phyloP scores from a whole-genome alignment of 164 flowering plant genomes.

The Magnolia kwangsiensis region DNA sequence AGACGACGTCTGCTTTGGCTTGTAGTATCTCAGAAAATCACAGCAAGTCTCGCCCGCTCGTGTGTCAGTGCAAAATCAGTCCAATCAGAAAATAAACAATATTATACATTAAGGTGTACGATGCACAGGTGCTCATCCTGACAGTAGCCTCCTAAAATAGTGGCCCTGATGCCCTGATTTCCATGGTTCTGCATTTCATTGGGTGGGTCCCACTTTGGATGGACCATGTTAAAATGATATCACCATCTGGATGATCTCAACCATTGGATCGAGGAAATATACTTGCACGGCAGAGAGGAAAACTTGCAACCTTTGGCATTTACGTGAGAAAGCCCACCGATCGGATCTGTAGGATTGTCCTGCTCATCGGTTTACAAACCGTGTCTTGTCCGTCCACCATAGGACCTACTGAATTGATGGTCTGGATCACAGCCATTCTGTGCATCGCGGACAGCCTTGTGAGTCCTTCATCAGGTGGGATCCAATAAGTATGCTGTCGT shows the following conservation, averaged over 20 bases:
- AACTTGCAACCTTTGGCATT: too few species aligned
- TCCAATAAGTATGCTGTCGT: too few species aligned
- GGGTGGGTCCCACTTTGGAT: too few species aligned
- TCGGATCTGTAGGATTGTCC: too few species aligned
- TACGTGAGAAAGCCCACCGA: too few species aligned
- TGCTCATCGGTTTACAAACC: background rate
- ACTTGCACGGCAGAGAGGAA: background rate
- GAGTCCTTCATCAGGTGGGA: too few species aligned
- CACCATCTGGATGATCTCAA: background rate
- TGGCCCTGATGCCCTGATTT: background rate
- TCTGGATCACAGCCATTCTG: background rate
- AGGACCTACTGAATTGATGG: background rate
- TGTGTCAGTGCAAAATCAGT: background rate
- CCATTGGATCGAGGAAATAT: background rate
- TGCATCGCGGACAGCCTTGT: background rate
- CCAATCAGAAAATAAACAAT: background rate
- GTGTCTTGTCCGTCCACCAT: background rate
- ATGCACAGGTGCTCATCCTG: background rate
- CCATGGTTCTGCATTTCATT: background rate
- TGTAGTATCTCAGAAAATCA: background rate
- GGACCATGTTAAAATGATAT: too few species aligned
- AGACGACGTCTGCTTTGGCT: background rate
- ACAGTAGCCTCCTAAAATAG: background rate
- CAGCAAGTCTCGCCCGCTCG: background rate
- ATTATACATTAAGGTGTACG: background rate